phyloP scores from a whole-genome alignment of 495 filamentous ascomycete species.

The Halenospora varia region DNA sequence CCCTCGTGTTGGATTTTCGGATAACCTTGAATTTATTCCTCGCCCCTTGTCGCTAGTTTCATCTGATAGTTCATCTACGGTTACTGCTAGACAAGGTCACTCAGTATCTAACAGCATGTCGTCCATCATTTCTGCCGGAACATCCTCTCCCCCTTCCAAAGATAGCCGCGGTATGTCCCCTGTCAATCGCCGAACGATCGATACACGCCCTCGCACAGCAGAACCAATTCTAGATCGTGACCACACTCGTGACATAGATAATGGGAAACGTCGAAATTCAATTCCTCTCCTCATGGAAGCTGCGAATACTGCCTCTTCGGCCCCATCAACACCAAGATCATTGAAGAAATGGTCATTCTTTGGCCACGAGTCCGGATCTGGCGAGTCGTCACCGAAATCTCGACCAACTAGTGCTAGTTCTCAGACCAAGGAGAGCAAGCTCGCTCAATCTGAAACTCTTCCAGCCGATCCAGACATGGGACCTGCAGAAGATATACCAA shows the following conservation, averaged over 20 bases:
- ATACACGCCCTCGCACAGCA: constrained; percentile 47
- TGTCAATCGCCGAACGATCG: constrained; percentile 28
- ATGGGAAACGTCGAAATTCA: constrained; percentile 43
- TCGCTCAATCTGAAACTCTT: background rate
- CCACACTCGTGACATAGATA: constrained; percentile 8
- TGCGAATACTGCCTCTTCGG: constrained; percentile 23
- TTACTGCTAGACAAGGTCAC: constrained; percentile 56
- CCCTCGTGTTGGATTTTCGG: constrained; percentile 54
- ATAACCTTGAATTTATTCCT: constrained; percentile 63
- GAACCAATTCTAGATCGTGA: constrained; percentile 46
- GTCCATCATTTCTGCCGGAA: constrained; percentile 50
- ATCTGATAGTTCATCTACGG: constrained; percentile 66
- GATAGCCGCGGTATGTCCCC: constrained; percentile 34
- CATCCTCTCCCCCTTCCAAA: constrained; percentile 28
- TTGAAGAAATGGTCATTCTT: constrained; percentile 53
- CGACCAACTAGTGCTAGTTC: constrained; percentile 36
- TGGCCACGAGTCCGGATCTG: constrained; percentile 40
- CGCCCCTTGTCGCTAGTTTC: constrained; percentile 71
- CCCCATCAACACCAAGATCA: constrained; percentile 42
- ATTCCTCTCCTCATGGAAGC: constrained; percentile 39
- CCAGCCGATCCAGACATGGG: background rate
- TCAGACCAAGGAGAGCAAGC: constrained; percentile 26
- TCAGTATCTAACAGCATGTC: constrained; percentile 61
- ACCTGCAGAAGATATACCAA: constrained; percentile 1
- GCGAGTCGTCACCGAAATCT: constrained; percentile 34